A percentile compares a stretch with the other conserved stretches of the same genome.
Evolutionary conservation across 306 rosid species (phyloP).

Genomic region (Fragaria ananassa): DNA sequence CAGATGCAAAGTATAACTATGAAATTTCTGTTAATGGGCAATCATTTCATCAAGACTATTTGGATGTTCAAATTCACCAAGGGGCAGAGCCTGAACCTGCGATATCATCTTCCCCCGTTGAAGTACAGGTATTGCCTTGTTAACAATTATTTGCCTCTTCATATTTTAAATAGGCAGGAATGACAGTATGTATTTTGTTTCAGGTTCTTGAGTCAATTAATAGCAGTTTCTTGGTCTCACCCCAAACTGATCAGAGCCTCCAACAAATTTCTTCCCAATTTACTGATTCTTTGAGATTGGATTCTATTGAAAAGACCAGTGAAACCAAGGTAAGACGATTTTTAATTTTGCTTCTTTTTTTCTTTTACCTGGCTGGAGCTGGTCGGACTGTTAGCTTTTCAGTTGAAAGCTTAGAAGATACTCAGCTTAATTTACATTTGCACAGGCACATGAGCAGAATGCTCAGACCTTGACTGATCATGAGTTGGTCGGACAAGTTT

Average conservation of each 20-base stretch:
- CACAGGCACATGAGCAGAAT: conserved; percentile 48
- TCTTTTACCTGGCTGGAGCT: neutral
- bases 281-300: conserved; percentile 61
- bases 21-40: conserved; percentile 73
- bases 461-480: conserved; percentile 36
- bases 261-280: conserved; percentile 83
- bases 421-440: conserved; percentile 17
- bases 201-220: conserved; percentile 61
- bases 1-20: conserved; percentile 57
- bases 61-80: conserved; percentile 51
- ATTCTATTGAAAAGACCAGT: conserved; percentile 47
- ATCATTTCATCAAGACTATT: conserved; percentile 55
- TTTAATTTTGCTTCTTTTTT: neutral
- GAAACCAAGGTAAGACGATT: conserved; percentile 48
- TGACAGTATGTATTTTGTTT: conserved; percentile 8
- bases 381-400: neutral
- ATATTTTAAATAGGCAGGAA: neutral
- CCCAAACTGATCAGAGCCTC: conserved; percentile 59
- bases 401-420: conserved; percentile 11
- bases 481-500: conserved; percentile 46
- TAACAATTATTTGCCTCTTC: conserved; percentile 5
- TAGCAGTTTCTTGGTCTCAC: conserved; percentile 42
- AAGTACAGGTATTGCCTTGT: conserved; percentile 52
- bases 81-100: conserved; percentile 51
- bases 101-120: conserved; percentile 52